These are phyloP conservation scores for Stevia rebaudiana DNA, from an alignment of 140 eudicot genomes.

Conservation along the genomic window DNA sequence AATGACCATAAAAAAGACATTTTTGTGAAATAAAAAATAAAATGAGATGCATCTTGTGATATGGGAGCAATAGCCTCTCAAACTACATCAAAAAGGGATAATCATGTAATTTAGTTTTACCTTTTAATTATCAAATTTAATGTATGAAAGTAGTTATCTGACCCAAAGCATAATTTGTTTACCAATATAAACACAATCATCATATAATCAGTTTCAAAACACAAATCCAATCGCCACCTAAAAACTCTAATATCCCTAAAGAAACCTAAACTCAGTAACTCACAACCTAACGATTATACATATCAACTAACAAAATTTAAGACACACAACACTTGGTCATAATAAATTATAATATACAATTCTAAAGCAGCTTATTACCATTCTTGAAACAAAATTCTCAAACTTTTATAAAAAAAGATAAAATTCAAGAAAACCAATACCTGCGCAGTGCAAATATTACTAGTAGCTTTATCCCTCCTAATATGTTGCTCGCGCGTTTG, in stretches of 20 bases:
- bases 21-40: neutral
- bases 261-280: neutral
- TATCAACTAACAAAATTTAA: neutral
- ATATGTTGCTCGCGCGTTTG: constrained; percentile 98
- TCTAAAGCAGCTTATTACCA: neutral
- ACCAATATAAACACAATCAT: neutral
- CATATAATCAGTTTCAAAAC: neutral
- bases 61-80: neutral
- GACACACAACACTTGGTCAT: neutral
- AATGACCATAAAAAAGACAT: neutral
- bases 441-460: constrained; percentile 99
- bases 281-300: neutral
- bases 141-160: neutral
- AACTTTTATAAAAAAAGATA: neutral
- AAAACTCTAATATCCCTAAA: neutral
- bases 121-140: neutral
- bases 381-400: neutral
- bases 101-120: neutral
- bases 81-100: neutral
- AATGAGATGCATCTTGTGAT: neutral
- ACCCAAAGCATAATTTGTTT: neutral
- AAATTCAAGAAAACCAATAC: constrained; percentile 26
- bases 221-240: neutral
- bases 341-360: neutral
- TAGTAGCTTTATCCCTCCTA: constrained; percentile 94